phyloP scores from a whole-genome alignment of 768 basidiomycete species.

The Calocybe cyanea region DNA sequence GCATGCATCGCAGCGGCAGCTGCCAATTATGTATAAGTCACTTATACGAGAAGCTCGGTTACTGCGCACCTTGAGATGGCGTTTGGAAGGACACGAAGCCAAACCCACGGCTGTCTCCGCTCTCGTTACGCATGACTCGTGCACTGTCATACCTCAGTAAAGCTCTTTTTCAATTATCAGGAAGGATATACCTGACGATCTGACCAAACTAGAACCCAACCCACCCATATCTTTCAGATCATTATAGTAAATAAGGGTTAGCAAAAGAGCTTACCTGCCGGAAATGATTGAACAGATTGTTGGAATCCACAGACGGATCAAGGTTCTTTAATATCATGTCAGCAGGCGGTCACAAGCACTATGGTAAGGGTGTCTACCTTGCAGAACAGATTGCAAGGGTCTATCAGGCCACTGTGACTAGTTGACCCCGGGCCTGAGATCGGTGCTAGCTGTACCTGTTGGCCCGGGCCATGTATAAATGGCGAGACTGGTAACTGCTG shows the following conservation, averaged over 20 bases:
- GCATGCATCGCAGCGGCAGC: conserved; percentile 69
- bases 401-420: conserved; percentile 84
- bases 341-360: neutral
- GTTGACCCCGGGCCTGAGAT: conserved; percentile 67
- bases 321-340: conserved; percentile 55
- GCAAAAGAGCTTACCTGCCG: conserved; percentile 51
- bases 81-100: conserved; percentile 88
- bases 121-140: conserved; percentile 88
- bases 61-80: conserved; percentile 67
- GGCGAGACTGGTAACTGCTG: conserved; percentile 38
- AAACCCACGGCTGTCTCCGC: conserved; percentile 78
- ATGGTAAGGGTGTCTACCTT: conserved; percentile 47
- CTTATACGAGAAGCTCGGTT: neutral
- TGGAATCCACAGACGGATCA: conserved; percentile 81
- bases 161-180: neutral
- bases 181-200: conserved; percentile 67
- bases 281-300: conserved; percentile 80
- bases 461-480: conserved; percentile 85
- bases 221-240: conserved; percentile 3
- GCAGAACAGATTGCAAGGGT: conserved; percentile 89
- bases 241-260: conserved; percentile 2
- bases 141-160: conserved; percentile 47
- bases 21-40: conserved; percentile 21
- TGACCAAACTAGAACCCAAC: conserved; percentile 64
- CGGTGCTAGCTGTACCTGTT: conserved; percentile 85